These are phyloP conservation scores for Taiwanofungus camphoratus DNA, from an alignment of 1,284 basidiomycete genomes.

Conservation along the genomic window DNA sequence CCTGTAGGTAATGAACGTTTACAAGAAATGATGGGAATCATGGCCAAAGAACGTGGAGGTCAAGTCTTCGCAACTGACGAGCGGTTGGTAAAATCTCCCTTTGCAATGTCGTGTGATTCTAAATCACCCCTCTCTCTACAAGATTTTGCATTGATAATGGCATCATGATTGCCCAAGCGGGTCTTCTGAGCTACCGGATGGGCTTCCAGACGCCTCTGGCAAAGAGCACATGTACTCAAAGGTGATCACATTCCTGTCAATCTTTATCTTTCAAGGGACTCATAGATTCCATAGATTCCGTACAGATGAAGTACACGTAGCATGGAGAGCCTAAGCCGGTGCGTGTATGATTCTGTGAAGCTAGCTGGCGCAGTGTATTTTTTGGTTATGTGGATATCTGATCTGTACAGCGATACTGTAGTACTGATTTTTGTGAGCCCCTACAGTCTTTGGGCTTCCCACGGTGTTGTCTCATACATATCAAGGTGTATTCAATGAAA, in stretches of 20 bases:
- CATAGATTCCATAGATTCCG: conserved; percentile 57
- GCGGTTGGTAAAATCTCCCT: conserved; percentile 45
- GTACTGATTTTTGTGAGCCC: neutral
- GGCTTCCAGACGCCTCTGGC: conserved; percentile 75
- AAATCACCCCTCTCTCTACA: too few species aligned
- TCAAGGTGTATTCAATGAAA: too few species aligned
- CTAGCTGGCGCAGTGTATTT: neutral
- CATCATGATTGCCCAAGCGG: conserved; percentile 99
- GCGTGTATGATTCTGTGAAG: neutral
- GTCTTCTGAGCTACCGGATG: conserved; percentile 89
- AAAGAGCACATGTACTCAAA: conserved; percentile 86
- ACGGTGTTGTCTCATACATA: too few species aligned
- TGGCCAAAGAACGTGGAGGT: conserved; percentile 89
- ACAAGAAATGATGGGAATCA: conserved; percentile 98
- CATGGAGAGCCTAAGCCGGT: conserved; percentile 64
- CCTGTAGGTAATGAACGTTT: conserved; percentile 83
- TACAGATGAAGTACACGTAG: conserved; percentile 86
- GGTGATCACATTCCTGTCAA: conserved; percentile 39
- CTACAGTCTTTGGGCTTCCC: too few species aligned
- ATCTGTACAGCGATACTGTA: conserved; percentile 5
- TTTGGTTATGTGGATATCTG: too few species aligned
- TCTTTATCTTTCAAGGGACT: conserved; percentile 7
- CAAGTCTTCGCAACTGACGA: conserved; percentile 96
- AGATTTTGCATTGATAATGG: conserved; percentile 99
- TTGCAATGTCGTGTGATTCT: conserved; percentile 5